phyloP scores from a whole-genome alignment of 345 rosid species.

The Syzygium oleosum region DNA sequence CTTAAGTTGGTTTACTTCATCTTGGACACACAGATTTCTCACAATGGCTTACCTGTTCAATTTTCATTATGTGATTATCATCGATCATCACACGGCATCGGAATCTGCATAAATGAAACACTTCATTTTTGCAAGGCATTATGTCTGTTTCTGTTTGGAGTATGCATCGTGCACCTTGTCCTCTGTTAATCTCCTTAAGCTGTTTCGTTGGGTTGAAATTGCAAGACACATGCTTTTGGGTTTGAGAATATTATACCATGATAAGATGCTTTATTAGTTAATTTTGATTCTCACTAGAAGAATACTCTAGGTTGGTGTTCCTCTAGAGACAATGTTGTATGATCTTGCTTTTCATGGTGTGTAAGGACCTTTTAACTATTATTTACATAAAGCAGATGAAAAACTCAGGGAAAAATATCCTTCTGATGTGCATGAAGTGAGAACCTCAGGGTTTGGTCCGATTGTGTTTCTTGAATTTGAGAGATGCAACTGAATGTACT shows the following conservation, averaged over 20 bases:
- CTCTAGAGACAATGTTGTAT: neutral
- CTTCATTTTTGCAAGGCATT: neutral
- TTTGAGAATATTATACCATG: neutral
- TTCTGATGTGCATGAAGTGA: neutral
- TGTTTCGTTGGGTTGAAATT: neutral
- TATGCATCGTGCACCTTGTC: neutral
- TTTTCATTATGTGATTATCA: neutral
- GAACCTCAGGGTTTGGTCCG: neutral
- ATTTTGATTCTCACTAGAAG: neutral
- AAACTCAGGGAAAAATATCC: neutral
- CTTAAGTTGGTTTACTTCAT: neutral
- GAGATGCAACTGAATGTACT: neutral
- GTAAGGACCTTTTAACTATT: neutral
- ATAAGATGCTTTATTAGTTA: neutral
- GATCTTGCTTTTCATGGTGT: neutral
- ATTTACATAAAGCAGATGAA: neutral
- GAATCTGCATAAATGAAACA: neutral
- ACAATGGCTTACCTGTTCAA: neutral
- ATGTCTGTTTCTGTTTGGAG: neutral
- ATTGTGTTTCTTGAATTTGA: neutral
- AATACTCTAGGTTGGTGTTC: neutral
- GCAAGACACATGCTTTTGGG: neutral
- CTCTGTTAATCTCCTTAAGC: neutral
- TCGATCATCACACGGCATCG: neutral
- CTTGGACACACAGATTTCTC: neutral